Base-by-base conservation (phyloP, 495 filamentous ascomycete species). In the Aspergillus mulundensis region DNA sequence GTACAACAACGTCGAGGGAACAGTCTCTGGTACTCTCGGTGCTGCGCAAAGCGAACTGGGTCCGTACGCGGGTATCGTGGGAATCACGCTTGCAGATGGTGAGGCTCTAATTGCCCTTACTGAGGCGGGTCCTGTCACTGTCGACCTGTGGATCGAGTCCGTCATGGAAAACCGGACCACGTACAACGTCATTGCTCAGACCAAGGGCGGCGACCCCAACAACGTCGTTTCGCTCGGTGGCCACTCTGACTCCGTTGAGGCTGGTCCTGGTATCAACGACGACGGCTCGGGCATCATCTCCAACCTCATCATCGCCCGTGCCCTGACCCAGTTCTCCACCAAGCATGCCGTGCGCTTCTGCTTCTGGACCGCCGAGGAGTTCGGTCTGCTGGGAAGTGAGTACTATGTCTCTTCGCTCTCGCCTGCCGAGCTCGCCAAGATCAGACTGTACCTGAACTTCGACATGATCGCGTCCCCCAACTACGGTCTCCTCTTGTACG, bases 381-480 rank as follows among this genome's bases (percentile, higher is more conserved):
- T 75, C 47, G 85, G 84, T 50, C 76, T 87, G 20, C 64, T 89
- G n/a, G 87, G 87, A 39, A 80, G 82, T 23, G 72, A 77, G 21
- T 71, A 75, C 64, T 89, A 87, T 67, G 76, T 88, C 58, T 68
- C 76, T 21, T 62, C 64, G 20, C 74, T 81, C 49, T 60, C 70
- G 20, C 48, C 69, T 2, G 73, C 71, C 16, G 81, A 83, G 45
- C 69, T 80, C 11, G 71, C 68, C 32, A 83, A 84, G 61, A 79
- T 90, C 57, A 67, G 78, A 1, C 77, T 87, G 3, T 88, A 88
- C 62, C 83, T 90, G 61, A 88, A 90, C 73, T 87, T 88, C 59
- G 87, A 90, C 69, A 90, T 90, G 87, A 86, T 89, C 55, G 87
- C 86, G 41, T 82, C 77, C 15, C 87, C 87, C 42, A 89, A 90